Conservation (phyloP, 2,329 filamentous ascomycete genomes). For the Fusarium sororula region DNA sequence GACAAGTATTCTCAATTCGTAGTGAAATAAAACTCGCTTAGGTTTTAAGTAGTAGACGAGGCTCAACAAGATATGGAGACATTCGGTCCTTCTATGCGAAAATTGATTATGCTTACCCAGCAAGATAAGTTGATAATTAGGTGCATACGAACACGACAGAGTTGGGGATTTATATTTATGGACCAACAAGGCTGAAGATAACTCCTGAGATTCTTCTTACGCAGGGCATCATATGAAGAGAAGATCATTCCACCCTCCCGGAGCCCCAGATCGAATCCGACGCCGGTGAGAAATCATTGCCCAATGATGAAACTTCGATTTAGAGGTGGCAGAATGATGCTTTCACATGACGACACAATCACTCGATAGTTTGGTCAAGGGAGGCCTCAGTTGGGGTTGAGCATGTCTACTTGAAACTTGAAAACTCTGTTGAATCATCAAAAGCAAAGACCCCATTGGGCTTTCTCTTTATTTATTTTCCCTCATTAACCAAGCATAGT, state of each 20-base stretch:
- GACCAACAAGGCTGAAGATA: neutral
- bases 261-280: neutral
- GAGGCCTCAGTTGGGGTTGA: neutral
- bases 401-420: neutral
- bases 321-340: conserved; percentile 3
- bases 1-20: neutral
- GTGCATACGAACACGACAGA: neutral
- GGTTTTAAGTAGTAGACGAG: neutral
- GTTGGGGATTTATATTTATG: neutral
- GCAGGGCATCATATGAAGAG: neutral
- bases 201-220: neutral
- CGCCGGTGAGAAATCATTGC: neutral
- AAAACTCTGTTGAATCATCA: neutral
- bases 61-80: neutral
- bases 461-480: neutral
- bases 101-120: neutral
- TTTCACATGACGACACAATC: conserved; percentile 33
- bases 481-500: neutral
- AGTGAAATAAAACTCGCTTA: neutral
- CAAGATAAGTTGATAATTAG: neutral
- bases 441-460: neutral
- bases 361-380: conserved; percentile 16
- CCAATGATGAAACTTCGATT: conserved; percentile 21
- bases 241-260: neutral
- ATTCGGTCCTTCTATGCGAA: neutral